These are phyloP conservation scores for sorghum (Sorghum bicolor) DNA, from an alignment of 176 grass and related monocot species.

Conservation along the genomic window DNA sequence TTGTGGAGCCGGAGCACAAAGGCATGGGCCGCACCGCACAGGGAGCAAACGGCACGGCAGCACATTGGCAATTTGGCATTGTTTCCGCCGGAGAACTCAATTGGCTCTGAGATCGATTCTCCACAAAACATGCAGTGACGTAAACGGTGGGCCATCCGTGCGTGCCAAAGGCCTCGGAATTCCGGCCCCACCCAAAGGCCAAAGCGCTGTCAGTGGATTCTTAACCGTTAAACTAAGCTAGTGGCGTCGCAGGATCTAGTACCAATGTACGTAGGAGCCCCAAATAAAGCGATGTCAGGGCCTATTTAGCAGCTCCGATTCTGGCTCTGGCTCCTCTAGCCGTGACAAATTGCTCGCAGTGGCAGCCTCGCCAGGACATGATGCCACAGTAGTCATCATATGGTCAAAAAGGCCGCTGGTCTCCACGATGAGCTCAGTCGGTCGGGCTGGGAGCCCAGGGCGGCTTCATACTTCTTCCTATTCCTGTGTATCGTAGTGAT, in stretches of 20 bases:
- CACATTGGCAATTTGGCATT: not conserved
- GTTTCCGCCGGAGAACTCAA: not conserved
- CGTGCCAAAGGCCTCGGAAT: not conserved
- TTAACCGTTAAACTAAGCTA: not conserved
- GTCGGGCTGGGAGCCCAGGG: no score
- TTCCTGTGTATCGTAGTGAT: no score
- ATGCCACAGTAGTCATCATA: not conserved
- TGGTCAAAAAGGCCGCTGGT: not conserved
- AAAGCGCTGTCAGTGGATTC: not conserved
- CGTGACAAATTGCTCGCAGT: not conserved
- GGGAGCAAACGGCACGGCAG: not conserved
- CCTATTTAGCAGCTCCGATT: no score
- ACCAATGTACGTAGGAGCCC: not conserved
- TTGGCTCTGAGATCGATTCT: conserved; percentile 27
- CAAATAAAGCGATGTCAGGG: not conserved
- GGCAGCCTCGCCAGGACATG: not conserved
- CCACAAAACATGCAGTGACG: conserved; percentile 19
- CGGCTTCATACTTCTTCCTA: no score
- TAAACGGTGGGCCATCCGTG: conserved; percentile 6
- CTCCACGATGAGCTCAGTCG: no score
- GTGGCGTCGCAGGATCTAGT: not conserved
- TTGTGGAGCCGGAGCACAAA: conserved; percentile 33
- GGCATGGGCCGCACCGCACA: conserved; percentile 27
- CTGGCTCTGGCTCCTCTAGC: no score
- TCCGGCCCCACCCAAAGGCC: not conserved